A percentile compares a stretch with the other conserved stretches of the same genome.
These are phyloP conservation scores for Trichocladium antarcticum DNA, from an alignment of 495 filamentous ascomycete genomes.

Conservation along the genomic window DNA sequence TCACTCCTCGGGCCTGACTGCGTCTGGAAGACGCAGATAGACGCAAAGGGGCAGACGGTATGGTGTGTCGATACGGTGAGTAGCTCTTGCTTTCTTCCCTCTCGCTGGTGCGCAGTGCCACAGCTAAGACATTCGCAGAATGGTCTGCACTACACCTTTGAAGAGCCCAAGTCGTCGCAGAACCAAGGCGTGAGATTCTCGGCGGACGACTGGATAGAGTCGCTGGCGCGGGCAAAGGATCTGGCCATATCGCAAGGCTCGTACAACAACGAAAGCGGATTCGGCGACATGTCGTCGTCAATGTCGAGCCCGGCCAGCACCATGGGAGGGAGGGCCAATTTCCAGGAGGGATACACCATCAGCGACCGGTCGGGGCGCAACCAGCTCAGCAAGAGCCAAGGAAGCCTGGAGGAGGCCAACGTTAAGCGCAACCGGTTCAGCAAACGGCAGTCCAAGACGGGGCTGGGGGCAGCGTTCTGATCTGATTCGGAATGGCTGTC, in stretches of 20 bases:
- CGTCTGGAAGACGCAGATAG: conserved; percentile 64
- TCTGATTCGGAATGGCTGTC: too few species aligned
- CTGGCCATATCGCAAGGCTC: conserved; percentile 62
- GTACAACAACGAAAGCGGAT: conserved; percentile 57
- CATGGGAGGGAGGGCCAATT: conserved; percentile 40
- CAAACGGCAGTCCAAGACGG: conserved; percentile 81
- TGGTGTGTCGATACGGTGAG: conserved; percentile 94
- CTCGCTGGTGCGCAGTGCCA: conserved; percentile 7
- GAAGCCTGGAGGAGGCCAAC: conserved; percentile 43
- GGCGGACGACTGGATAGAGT: conserved; percentile 79
- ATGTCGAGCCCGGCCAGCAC: conserved; percentile 70
- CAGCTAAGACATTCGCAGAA: conserved; percentile 39
- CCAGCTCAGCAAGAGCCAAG: conserved; percentile 44
- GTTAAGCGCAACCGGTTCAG: conserved; percentile 68
- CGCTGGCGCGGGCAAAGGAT: conserved; percentile 69
- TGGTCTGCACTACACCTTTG: conserved; percentile 86
- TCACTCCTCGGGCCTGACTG: conserved; percentile 63
- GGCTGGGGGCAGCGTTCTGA: conserved; percentile 52
- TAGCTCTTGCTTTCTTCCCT: conserved; percentile 12
- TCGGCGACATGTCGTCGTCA: conserved; percentile 59
- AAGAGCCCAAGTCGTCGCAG: conserved; percentile 41
- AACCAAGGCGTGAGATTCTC: conserved; percentile 37
- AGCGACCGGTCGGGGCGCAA: conserved; percentile 42
- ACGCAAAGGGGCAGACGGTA: conserved; percentile 69
- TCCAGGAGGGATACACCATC: conserved; percentile 34